Percentiles rank a stretch among this genome's conserved stretches.
Evolutionary conservation across 192 early-diverging fungal genomes (phyloP).

Genomic region (Umbelopsis sp.): DNA sequence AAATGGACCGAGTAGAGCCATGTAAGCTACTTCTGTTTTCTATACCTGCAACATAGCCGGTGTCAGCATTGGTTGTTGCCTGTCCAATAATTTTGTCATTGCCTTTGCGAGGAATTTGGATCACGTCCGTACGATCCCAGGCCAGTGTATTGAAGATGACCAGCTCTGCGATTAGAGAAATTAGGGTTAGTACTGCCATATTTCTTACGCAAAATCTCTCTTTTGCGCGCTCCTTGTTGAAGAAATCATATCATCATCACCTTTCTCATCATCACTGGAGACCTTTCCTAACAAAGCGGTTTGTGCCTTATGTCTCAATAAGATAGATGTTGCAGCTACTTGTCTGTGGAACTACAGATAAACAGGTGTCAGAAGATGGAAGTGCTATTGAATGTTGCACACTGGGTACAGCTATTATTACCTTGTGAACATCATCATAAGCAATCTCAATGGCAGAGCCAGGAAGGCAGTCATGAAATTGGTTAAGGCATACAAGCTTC

Average conservation of each 20-base stretch:
- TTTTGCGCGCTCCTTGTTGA: neutral
- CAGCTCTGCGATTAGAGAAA: constrained; percentile 27
- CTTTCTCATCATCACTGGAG: constrained; percentile 30
- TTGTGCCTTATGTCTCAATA: constrained; percentile 37
- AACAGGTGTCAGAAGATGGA: constrained; percentile 21
- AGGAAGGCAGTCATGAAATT: constrained; percentile 99
- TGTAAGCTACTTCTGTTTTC: neutral
- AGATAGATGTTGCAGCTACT: constrained; percentile 29
- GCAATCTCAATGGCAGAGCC: constrained; percentile 90
- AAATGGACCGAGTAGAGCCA: neutral
- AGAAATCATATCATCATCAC: neutral
- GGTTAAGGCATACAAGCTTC: constrained; percentile 90
- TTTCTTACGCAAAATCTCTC: neutral
- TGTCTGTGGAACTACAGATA: constrained; percentile 44
- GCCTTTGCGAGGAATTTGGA: constrained; percentile 52
- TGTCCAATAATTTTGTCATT: constrained; percentile 28
- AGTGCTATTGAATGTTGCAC: neutral
- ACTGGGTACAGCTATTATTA: constrained; percentile 22
- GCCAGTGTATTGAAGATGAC: constrained; percentile 69
- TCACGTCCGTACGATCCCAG: constrained; percentile 73
- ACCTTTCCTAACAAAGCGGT: neutral
- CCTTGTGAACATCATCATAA: constrained; percentile 78
- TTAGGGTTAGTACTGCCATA: neutral
- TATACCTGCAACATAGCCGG: constrained; percentile 52
- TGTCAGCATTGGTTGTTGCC: constrained; percentile 32